Base-by-base conservation (phyloP, 2,329 filamentous ascomycete species). In the Teratosphaeria epicoccoides region DNA sequence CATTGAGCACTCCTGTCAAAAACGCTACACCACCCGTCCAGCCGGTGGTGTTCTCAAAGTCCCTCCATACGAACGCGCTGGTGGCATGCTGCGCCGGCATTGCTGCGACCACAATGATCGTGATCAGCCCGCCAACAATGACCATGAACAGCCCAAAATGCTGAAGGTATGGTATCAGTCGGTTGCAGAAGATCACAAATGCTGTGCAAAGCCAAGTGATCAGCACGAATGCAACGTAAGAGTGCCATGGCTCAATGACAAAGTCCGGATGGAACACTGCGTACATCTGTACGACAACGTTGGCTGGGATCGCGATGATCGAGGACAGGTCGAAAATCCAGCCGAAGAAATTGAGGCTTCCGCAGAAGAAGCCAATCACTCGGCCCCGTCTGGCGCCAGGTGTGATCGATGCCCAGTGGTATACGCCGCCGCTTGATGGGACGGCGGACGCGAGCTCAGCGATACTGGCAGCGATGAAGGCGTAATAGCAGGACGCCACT, bases 311-410 rank as follows among this genome's bases (percentile, higher is more conserved):
- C 52, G 76, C 73, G 14, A 76, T 69, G 60, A 83, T 77, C 1
- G 79, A 78, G 3, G 80, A 78, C 5, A 81, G 72, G 55, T 78
- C 80, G 52, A 83, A 80, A 55, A 83, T 76, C 81, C 81, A 84
- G n/a, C 74, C 78, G 54, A 76, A 77, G 58, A 78, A 79, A 62
- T 81, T 80, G 43, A 68, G 55, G 6, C 53, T 65, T 9, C 67
- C 66, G 7, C 62, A 59, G 51, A 67, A 69, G 59, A 68, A 70
- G 4, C 68, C 68, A 25, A 67, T 47, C 6, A 62, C 58, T 4
- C 67, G 59, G 10, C 68, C 67, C 55, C 57, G 63, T 37, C 53
- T 57, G 0, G 58, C 54, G 1, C 68, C 68, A 7, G 66, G 58
- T 1, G 67, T 69, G 5, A 69, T 59, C 0, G 63, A 64, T 2